Evolutionary conservation across 139 green algal genomes (phyloP).

Genomic region (Deuterostichococcus epilithicus): DNA sequence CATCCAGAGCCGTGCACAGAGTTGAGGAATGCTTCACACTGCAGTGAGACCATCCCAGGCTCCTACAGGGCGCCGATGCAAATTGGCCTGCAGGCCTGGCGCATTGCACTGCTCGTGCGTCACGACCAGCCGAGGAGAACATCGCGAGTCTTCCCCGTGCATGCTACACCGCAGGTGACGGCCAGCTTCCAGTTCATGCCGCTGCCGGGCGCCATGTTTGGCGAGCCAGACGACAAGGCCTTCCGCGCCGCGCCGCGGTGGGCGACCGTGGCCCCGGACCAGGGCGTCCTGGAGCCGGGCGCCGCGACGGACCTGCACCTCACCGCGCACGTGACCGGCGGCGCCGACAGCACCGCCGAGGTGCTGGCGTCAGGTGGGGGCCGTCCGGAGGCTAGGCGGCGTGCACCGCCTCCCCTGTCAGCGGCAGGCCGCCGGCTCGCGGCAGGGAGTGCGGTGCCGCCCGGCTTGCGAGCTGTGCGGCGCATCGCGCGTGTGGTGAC

Average conservation of each 20-base stretch:
- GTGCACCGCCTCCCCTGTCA: too few relatives aligned
- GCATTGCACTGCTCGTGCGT: too few relatives aligned
- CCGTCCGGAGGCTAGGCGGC: too few relatives aligned
- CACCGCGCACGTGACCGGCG: slow-evolving; percentile 10
- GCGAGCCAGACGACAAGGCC: slow-evolving; percentile 7
- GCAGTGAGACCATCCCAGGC: neutral
- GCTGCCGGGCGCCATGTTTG: slow-evolving; percentile 23
- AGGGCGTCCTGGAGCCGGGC: slow-evolving; percentile 19
- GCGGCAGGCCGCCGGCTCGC: too few relatives aligned
- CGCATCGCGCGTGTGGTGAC: too few relatives aligned
- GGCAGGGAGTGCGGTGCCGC: too few relatives aligned
- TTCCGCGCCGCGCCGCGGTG: slow-evolving; percentile 14
- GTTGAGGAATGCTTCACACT: neutral
- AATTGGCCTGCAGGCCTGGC: too few relatives aligned
- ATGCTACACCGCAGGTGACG: neutral
- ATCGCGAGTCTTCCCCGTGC: neutral
- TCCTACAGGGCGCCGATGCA: too few relatives aligned
- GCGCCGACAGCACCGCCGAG: slow-evolving; percentile 5
- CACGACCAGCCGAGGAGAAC: too few relatives aligned
- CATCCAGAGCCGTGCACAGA: too few relatives aligned
- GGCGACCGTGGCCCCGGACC: slow-evolving; percentile 18
- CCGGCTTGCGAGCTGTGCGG: too few relatives aligned
- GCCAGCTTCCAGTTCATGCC: slow-evolving; percentile 36
- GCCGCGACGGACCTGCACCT: slow-evolving; percentile 4
- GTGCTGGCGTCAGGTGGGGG: slow-evolving; percentile 19